These are phyloP conservation scores for Eremochloa ophiuroides DNA, from an alignment of 176 grass and related monocot genomes.

Conservation along the genomic window DNA sequence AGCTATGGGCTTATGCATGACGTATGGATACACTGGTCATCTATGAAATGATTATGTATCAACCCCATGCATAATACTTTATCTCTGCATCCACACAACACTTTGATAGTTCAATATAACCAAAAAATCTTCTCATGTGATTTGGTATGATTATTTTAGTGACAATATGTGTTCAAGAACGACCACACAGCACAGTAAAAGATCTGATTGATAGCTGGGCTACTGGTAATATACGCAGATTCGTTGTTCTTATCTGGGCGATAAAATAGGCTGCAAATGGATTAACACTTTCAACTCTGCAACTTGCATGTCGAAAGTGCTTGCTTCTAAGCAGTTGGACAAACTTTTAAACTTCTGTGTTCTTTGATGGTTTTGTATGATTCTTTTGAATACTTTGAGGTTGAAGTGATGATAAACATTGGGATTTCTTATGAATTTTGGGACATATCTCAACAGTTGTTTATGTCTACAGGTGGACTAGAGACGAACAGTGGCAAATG, in stretches of 20 bases:
- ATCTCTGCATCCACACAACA: not conserved
- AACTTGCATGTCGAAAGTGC: not conserved
- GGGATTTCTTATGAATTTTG: constrained; percentile 4
- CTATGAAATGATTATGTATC: not conserved
- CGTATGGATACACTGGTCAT: not conserved
- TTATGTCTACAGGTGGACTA: constrained; percentile 41
- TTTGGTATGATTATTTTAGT: constrained; percentile 15
- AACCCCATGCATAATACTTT: not conserved
- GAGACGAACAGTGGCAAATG: constrained; percentile 53
- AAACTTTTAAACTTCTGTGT: not conserved
- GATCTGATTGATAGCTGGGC: not conserved
- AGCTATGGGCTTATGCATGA: constrained; percentile 14
- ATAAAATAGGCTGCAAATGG: not conserved
- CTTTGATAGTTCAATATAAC: not conserved
- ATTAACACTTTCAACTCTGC: not conserved
- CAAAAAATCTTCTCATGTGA: not conserved
- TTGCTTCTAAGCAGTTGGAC: not conserved
- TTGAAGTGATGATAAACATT: not conserved
- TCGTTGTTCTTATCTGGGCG: not conserved
- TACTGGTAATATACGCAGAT: not conserved
- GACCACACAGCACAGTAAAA: not conserved
- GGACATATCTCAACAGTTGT: not conserved
- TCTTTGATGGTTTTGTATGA: constrained; percentile 1
- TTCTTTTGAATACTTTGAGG: constrained; percentile 10
- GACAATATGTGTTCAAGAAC: not conserved